Conservation (phyloP, 177 flowering plant genomes). For the Telopea speciosissima region DNA sequence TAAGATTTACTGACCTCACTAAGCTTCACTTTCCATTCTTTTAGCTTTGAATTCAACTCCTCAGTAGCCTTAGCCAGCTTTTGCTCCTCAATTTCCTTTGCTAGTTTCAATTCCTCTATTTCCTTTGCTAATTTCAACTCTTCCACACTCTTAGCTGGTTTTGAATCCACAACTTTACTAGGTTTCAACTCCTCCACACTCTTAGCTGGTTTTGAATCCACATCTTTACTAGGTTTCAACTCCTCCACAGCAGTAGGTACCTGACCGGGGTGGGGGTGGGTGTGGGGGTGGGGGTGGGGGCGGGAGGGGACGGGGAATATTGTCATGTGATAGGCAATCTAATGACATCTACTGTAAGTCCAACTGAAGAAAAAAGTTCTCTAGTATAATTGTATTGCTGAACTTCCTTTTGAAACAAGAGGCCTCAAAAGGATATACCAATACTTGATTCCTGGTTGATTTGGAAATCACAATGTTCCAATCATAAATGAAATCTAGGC, state of each 20-base stretch:
- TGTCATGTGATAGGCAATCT: background rate
- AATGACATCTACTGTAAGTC: background rate
- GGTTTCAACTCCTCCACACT: slow-evolving; percentile 27
- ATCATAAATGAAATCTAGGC: too few species aligned
- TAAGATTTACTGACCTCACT: slow-evolving; percentile 38
- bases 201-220: background rate
- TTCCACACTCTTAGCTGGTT: slow-evolving; percentile 11
- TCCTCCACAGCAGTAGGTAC: too few species aligned
- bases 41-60: slow-evolving; percentile 32
- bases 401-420: background rate
- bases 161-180: slow-evolving; percentile 18
- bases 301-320: background rate
- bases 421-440: too few species aligned
- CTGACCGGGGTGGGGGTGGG: background rate
- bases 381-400: slow-evolving; percentile 2
- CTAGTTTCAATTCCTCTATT: slow-evolving; percentile 3
- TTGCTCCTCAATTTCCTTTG: background rate
- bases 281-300: background rate
- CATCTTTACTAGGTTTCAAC: too few species aligned
- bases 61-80: slow-evolving; percentile 1
- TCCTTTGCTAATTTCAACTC: slow-evolving; percentile 6
- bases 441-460: too few species aligned
- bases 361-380: background rate
- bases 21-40: slow-evolving; percentile 35
- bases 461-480: too few species aligned